phyloP scores from a whole-genome alignment of 106 monocot species.

The Dendrobium huoshanense region DNA sequence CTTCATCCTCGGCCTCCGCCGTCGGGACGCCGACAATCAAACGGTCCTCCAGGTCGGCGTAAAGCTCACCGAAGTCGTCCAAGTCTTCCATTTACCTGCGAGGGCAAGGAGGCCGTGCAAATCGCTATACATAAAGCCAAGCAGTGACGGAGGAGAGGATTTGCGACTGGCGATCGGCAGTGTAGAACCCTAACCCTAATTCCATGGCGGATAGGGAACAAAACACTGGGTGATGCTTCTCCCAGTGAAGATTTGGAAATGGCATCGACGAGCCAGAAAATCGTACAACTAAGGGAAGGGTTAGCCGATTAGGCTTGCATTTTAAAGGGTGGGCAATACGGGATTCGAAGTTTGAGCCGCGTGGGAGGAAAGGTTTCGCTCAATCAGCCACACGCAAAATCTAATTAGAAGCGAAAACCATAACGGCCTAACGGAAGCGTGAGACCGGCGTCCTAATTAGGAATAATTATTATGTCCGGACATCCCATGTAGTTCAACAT shows the following conservation, averaged over 20 bases:
- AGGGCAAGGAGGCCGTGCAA: neutral
- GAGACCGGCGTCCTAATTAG: too few species aligned
- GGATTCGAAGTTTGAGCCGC: too few species aligned
- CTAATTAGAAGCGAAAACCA: too few species aligned
- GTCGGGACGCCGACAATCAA: neutral
- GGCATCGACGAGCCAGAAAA: neutral
- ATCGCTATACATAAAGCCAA: neutral
- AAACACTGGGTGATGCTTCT: neutral
- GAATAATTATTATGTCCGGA: too few species aligned
- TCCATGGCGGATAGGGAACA: neutral
- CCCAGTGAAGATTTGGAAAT: neutral
- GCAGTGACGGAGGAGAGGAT: neutral
- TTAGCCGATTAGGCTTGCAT: too few species aligned
- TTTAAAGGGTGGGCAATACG: too few species aligned
- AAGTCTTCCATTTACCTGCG: constrained; percentile 2
- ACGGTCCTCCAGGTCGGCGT: constrained; percentile 7
- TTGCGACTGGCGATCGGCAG: neutral
- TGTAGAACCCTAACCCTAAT: neutral
- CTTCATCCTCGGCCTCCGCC: neutral
- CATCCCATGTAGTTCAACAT: too few species aligned
- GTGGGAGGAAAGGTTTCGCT: too few species aligned
- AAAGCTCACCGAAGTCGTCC: constrained; percentile 8
- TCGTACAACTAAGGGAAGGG: neutral
- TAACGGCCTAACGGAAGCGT: too few species aligned
- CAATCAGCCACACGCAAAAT: too few species aligned